Evolutionary conservation across 345 rosid species (phyloP).

Genomic region (Streptanthus diversifolius): DNA sequence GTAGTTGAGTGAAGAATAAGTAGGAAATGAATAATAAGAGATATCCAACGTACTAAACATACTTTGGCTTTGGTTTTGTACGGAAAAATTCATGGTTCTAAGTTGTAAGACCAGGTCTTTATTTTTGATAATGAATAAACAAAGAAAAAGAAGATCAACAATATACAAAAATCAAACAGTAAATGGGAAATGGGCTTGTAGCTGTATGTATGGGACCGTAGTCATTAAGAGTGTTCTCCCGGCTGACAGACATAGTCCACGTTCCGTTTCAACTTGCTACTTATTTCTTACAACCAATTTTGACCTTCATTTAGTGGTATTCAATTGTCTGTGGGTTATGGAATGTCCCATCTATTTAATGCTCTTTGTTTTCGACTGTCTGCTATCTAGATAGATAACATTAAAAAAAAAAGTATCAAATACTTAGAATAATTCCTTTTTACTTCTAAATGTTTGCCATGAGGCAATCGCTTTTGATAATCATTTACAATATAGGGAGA

Average conservation of each 20-base stretch:
- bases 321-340: not conserved
- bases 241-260: not conserved
- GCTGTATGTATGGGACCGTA: not conserved
- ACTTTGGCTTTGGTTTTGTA: no score
- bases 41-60: not conserved
- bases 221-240: not conserved
- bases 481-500: no score
- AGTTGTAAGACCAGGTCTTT: no score
- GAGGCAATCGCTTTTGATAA: no score
- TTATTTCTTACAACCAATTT: not conserved
- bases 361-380: not conserved
- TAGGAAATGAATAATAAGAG: not conserved
- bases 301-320: not conserved
- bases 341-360: not conserved
- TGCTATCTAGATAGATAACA: not conserved
- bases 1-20: not conserved
- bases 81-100: no score
- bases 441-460: no score
- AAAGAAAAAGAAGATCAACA: no score
- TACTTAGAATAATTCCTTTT: no score
- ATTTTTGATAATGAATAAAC: no score
- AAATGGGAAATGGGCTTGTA: not conserved
- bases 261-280: not conserved
- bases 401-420: not conserved
- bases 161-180: not conserved